phyloP scores from a whole-genome alignment of 768 basidiomycete species.

The Phanerochaete carnosa region DNA sequence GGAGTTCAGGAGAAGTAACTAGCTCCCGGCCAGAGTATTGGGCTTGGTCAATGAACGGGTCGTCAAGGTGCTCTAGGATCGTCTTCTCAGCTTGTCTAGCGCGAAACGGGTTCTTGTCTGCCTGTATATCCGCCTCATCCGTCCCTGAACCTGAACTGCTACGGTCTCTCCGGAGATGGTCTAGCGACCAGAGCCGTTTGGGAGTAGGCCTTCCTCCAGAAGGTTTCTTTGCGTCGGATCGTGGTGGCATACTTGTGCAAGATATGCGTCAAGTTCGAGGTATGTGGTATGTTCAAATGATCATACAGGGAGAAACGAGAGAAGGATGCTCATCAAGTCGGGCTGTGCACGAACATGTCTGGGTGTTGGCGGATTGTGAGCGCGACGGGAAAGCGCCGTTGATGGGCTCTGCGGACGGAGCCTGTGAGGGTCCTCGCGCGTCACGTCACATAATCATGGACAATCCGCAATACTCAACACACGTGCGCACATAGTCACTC shows the following conservation, averaged over 20 bases:
- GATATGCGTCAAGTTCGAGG: not conserved
- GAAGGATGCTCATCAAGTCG: not conserved
- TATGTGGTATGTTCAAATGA: not conserved
- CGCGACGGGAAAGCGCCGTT: not conserved
- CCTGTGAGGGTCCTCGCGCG: no score
- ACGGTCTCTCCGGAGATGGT: slow-evolving; percentile 18
- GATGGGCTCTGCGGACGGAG: not conserved
- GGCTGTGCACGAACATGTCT: not conserved
- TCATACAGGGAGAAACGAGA: not conserved
- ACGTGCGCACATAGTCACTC: no score
- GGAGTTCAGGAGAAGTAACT: slow-evolving; percentile 18
- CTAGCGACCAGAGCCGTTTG: slow-evolving; percentile 24
- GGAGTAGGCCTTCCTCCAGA: slow-evolving; percentile 20
- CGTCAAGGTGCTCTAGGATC: slow-evolving; percentile 10
- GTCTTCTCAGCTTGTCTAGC: slow-evolving; percentile 16
- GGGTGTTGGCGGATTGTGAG: not conserved
- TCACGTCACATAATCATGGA: no score
- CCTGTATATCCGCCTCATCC: slow-evolving; percentile 14
- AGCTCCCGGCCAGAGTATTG: slow-evolving; percentile 22
- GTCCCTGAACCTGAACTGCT: slow-evolving; percentile 11
- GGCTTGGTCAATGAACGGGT: slow-evolving; percentile 14
- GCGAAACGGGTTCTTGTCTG: slow-evolving; percentile 9
- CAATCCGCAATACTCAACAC: no score
- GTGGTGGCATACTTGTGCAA: not conserved
- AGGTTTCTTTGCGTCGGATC: slow-evolving; percentile 19